Percentiles rank a stretch among this genome's conserved stretches.
These are phyloP conservation scores for Tilletia setariae DNA, from an alignment of 1,284 basidiomycete genomes.

Conservation along the genomic window DNA sequence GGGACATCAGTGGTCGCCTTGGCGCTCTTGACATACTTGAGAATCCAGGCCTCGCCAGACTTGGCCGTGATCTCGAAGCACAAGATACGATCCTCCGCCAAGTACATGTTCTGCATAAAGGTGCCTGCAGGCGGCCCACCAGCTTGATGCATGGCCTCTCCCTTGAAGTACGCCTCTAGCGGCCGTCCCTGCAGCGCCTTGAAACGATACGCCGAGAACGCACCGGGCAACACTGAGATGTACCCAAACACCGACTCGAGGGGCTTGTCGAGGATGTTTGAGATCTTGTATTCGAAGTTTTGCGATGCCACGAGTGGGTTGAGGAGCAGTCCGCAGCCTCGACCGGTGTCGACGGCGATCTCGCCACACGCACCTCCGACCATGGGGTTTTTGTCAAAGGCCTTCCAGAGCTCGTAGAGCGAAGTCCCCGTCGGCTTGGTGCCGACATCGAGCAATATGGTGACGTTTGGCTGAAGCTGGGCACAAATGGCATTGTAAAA, in stretches of 20 bases:
- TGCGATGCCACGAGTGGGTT: conserved; percentile 71
- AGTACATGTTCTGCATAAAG: conserved; percentile 86
- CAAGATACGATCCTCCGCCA: conserved; percentile 82
- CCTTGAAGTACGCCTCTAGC: conserved; percentile 84
- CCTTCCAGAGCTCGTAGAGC: conserved; percentile 89
- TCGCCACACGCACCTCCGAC: conserved; percentile 93
- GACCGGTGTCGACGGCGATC: conserved; percentile 88
- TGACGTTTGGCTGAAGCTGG: conserved; percentile 74
- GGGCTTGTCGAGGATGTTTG: conserved; percentile 90
- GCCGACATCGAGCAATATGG: conserved; percentile 86
- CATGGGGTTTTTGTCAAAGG: conserved; percentile 86
- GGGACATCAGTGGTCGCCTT: conserved; percentile 89
- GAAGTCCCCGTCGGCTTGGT: conserved; percentile 79
- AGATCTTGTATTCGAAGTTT: conserved; percentile 69
- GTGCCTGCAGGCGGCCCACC: conserved; percentile 27
- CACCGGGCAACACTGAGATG: conserved; percentile 78
- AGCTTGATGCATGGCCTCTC: conserved; percentile 62
- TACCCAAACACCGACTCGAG: conserved; percentile 88
- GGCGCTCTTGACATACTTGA: conserved; percentile 91
- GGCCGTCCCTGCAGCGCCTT: conserved; percentile 64
- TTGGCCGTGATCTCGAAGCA: conserved; percentile 91
- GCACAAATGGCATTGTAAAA: conserved; percentile 14
- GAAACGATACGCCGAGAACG: conserved; percentile 88
- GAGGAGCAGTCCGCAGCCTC: conserved; percentile 69
- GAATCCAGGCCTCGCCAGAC: conserved; percentile 75